Evolutionary conservation across 108 stramenopile genomes (phyloP), one percentile per base, ranked within the genome.

Genomic region (Cyclotella atomus): DNA sequence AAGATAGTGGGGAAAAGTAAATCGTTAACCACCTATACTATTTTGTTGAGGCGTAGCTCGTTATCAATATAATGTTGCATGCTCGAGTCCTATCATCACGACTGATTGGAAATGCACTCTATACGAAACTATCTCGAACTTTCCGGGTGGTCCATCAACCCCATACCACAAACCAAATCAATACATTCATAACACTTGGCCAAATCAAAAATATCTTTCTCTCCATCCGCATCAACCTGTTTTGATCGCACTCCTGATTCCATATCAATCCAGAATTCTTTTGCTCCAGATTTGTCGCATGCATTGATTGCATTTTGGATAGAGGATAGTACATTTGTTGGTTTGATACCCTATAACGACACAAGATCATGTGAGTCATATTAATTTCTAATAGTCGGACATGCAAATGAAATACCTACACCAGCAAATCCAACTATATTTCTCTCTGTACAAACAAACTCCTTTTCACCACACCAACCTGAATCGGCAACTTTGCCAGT

Each of bases 201-300:
- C 24, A 91, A 43, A 77, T 94, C 90, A 75, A 94, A 94, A 15
- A 90, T 70, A 70, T 94, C 93, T 28, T 77, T 47, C 19, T 81
- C 81, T 46, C 46, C 68, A 33, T 27, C 17, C 16, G 25, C 55
- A 41, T 52, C 57, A 53, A 69, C 23, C 36, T 44, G 38, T 28
- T 30, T 76, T 43, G 88, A 91, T 59, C 95, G 75, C 49, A 96
- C 60, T 15, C 86, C 84, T 59, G 90, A 92, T 66, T 96, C 95
- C 95, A 96, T 96, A 66, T 96, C 95, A 62, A 96, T 92, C 95
- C 95, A 96, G 43, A 92, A 76, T 10, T 68, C 59, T 9, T 57
- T 57, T 49, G 64, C 73, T 25, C 78, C 84, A 16, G 84, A 81
- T 53, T 53, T 50, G 23, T 56, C 2, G 20, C 75, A 63, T 19